Evolutionary conservation across 2,329 filamentous ascomycete species (phyloP).

Genomic region (Hymenoscyphus scutula): DNA sequence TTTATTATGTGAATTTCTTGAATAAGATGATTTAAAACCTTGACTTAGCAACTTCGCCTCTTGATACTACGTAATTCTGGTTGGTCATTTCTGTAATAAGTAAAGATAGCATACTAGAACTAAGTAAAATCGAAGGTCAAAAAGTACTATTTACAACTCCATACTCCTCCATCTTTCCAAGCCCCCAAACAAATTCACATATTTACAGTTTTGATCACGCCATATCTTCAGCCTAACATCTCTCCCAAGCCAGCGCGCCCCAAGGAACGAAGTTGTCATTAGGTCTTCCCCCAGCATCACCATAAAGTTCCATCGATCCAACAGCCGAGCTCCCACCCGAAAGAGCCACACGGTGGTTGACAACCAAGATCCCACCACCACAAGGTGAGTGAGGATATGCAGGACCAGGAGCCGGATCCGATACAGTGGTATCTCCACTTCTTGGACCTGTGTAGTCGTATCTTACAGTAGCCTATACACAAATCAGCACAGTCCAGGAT

Average conservation of each 20-base stretch:
- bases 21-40: too few relatives aligned
- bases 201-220: neutral
- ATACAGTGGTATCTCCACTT: neutral
- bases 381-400: constrained; percentile 10
- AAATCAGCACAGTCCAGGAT: neutral
- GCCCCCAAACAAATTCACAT: neutral
- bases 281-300: constrained; percentile 5
- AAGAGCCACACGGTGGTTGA: constrained; percentile 6
- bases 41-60: too few relatives aligned
- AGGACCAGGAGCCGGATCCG: constrained; percentile 6
- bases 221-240: neutral
- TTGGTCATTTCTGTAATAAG: too few relatives aligned
- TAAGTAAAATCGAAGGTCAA: too few relatives aligned
- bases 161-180: neutral
- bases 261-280: constrained; percentile 11
- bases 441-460: constrained; percentile 6
- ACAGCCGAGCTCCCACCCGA: neutral
- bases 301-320: constrained; percentile 10
- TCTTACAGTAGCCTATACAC: constrained; percentile 1
- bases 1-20: too few relatives aligned
- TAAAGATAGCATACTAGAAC: too few relatives aligned
- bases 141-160: neutral
- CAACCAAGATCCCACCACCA: constrained; percentile 9
- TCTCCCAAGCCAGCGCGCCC: constrained; percentile 11
- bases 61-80: too few relatives aligned